Conservation (phyloP, 2,329 filamentous ascomycete genomes). For the Aspergillus felis region DNA sequence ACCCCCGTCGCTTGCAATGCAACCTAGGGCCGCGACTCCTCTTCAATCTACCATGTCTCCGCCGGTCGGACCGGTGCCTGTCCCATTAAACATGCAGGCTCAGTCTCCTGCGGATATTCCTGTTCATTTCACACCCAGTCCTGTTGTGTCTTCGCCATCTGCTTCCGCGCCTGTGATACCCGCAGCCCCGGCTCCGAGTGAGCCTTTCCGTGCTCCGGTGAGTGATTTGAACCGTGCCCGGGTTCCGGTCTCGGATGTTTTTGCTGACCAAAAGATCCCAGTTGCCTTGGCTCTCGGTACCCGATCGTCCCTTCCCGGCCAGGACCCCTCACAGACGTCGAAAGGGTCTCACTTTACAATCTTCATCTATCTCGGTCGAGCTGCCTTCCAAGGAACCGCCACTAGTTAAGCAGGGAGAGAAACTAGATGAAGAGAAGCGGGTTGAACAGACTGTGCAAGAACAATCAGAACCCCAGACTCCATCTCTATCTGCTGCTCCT, state of each 20-base stretch:
- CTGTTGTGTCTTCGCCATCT: constrained; percentile 34
- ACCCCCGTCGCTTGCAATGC: constrained; percentile 32
- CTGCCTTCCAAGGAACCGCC: constrained; percentile 47
- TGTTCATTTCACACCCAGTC: constrained; percentile 21
- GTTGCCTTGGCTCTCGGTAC: constrained; percentile 60
- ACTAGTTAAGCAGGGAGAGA: constrained; percentile 19
- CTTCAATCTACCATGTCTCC: constrained; percentile 36
- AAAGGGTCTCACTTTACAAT: constrained; percentile 32
- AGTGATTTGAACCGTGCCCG: constrained; percentile 15
- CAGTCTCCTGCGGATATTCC: constrained; percentile 21
- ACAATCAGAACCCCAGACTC: constrained; percentile 51
- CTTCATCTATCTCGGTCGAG: constrained; percentile 38
- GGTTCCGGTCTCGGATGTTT: background rate
- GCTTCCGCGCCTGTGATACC: constrained; percentile 22
- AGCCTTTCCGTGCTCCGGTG: constrained; percentile 50
- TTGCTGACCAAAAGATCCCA: constrained; percentile 22
- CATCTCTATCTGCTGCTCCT: constrained; percentile 55
- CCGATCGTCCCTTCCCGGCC: constrained; percentile 52
- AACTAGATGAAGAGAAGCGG: constrained; percentile 18
- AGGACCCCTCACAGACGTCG: constrained; percentile 47
- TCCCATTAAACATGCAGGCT: constrained; percentile 28
- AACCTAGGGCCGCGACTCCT: constrained; percentile 35
- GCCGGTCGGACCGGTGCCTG: constrained; percentile 23
- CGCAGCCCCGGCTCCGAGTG: constrained; percentile 25
- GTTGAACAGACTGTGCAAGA: constrained; percentile 17